Evolutionary conservation across 495 filamentous ascomycete genomes (phyloP).

Genomic region (Glutinoglossum americanum): DNA sequence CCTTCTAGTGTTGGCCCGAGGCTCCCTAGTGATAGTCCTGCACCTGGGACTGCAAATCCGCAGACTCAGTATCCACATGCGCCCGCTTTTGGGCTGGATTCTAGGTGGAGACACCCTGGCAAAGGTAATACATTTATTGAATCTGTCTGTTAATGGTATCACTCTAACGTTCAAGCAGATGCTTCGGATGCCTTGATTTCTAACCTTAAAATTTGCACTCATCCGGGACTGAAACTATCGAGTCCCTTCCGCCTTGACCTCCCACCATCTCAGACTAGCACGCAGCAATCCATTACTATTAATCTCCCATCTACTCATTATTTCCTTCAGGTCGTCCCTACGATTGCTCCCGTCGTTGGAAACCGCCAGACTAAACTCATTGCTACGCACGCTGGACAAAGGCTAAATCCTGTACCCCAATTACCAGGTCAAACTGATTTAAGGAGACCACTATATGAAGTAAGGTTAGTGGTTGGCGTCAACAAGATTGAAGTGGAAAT

Average conservation of each 20-base stretch:
- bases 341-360: constrained; percentile 30
- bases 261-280: constrained; percentile 33
- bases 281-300: constrained; percentile 46
- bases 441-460: constrained; percentile 35
- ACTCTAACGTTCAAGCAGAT: constrained; percentile 14
- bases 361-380: constrained; percentile 42
- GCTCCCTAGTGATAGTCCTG: constrained; percentile 16
- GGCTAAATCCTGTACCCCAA: constrained; percentile 22
- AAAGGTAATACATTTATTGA: constrained; percentile 23
- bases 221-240: constrained; percentile 35
- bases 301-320: constrained; percentile 39
- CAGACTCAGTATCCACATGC: constrained; percentile 5
- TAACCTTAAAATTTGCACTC: constrained; percentile 41
- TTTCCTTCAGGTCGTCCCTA: constrained; percentile 41
- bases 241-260: constrained; percentile 32
- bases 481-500: constrained; percentile 45
- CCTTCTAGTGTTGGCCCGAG: constrained; percentile 18
- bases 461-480: constrained; percentile 33
- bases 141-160: neutral
- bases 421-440: constrained; percentile 24
- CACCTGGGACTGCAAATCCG: constrained; percentile 12
- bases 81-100: constrained; percentile 10
- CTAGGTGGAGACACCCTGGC: constrained; percentile 24
- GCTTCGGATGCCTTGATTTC: constrained; percentile 38
- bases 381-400: constrained; percentile 28